phyloP scores from a whole-genome alignment of 1,139 yeast species.

The Blastobotrys illinoisensis region DNA sequence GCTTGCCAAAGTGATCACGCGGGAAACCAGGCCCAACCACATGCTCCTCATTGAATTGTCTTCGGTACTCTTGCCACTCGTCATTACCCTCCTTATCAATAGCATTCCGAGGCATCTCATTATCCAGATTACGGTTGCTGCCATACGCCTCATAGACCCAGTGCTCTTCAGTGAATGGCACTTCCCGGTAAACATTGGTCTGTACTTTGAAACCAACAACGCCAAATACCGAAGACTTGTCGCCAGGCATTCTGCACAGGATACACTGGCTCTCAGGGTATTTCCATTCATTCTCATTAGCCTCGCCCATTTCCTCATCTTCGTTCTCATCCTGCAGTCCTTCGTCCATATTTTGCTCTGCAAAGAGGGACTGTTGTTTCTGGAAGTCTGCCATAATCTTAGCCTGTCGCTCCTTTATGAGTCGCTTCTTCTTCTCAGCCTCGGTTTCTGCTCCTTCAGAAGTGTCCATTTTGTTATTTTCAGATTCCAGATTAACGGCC shows the following conservation, averaged over 20 bases:
- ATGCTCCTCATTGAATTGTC: slow-evolving; percentile 33
- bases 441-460: slow-evolving; percentile 35
- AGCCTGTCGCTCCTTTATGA: slow-evolving; percentile 68
- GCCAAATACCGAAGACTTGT: slow-evolving; percentile 69
- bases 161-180: slow-evolving; percentile 58
- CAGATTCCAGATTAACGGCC: neutral
- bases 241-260: slow-evolving; percentile 78
- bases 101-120: slow-evolving; percentile 28
- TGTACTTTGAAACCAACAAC: slow-evolving; percentile 56
- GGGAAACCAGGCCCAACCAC: slow-evolving; percentile 74
- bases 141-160: slow-evolving; percentile 66
- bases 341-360: slow-evolving; percentile 40
- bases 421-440: slow-evolving; percentile 53
- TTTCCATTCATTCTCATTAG: slow-evolving; percentile 45
- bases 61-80: slow-evolving; percentile 39
- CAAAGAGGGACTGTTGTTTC: slow-evolving; percentile 69
- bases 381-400: slow-evolving; percentile 68
- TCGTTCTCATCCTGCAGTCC: slow-evolving; percentile 29
- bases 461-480: slow-evolving; percentile 3
- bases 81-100: slow-evolving; percentile 29
- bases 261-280: slow-evolving; percentile 82
- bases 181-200: slow-evolving; percentile 54
- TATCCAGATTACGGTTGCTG: slow-evolving; percentile 48
- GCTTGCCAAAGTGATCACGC: slow-evolving; percentile 30
- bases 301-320: slow-evolving; percentile 23